A percentile compares a stretch with the other conserved stretches of the same genome.
These are phyloP conservation scores for Eudorina sp. DNA, from an alignment of 139 green algal species.

Conservation along the genomic window DNA sequence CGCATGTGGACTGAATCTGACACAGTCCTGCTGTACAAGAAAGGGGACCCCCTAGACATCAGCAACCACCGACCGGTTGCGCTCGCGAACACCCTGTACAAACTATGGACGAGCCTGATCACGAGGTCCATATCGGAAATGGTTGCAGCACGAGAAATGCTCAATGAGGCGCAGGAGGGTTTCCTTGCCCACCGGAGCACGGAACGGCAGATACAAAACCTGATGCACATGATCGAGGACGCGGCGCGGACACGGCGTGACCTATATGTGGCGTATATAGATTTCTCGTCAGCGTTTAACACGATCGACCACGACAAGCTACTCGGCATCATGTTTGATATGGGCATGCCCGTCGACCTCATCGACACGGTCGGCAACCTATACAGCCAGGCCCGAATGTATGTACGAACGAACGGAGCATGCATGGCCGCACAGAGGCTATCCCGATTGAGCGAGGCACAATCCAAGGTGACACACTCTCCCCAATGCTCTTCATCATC, in stretches of 20 bases:
- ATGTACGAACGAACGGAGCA: slow-evolving; percentile 11
- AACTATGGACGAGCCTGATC: slow-evolving; percentile 62
- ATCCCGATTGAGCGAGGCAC: slow-evolving; percentile 61
- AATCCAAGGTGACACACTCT: slow-evolving; percentile 64
- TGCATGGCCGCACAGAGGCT: not conserved
- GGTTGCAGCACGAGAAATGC: too few relatives aligned
- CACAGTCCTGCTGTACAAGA: slow-evolving; percentile 58
- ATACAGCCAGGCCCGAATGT: slow-evolving; percentile 54
- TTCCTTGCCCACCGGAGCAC: not conserved
- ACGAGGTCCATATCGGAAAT: slow-evolving; percentile 27
- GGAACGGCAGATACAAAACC: not conserved
- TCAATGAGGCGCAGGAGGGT: not conserved
- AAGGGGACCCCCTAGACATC: slow-evolving; percentile 29
- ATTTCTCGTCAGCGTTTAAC: slow-evolving; percentile 17
- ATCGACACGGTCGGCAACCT: slow-evolving; percentile 58
- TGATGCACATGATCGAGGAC: not conserved
- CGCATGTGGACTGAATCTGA: slow-evolving; percentile 47
- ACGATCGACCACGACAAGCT: too few relatives aligned
- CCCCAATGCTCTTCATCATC: slow-evolving; percentile 55
- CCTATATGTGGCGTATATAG: not conserved
- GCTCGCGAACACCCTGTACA: slow-evolving; percentile 56
- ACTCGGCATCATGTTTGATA: slow-evolving; percentile 53
- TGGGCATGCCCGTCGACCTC: slow-evolving; percentile 53
- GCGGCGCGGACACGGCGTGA: not conserved
- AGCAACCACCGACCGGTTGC: slow-evolving; percentile 56